Base-by-base conservation (phyloP, 352 stramenopile genomes). In the Pythium brassicae region DNA sequence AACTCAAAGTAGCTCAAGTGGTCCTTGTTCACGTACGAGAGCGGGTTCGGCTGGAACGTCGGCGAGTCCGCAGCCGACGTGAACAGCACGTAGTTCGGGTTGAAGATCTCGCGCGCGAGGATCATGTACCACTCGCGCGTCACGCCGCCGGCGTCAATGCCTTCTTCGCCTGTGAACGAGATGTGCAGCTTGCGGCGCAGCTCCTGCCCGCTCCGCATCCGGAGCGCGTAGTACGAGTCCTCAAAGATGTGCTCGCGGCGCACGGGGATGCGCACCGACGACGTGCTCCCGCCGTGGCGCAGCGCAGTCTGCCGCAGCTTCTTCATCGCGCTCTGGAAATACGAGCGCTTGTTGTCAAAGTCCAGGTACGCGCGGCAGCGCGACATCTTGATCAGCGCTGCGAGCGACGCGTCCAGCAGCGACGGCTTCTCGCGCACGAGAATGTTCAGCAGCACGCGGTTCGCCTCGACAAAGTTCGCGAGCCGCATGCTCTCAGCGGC, bases 21-120 rank as follows among this genome's bases (percentile, higher is more conserved):
- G 69, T 99, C 96, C 27, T 97, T 94, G 69, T 99, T 99, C 58
- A 99, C 97, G 61, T 94, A 98, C 51, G 95, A 99, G 35, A 99
- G 85, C 50, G 96, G 95, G 71, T 99, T 99, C 6, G 97, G 97
- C 69, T 99, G 97, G 74, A 99, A 99, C 10, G 97, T 99, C 48
- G 95, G 97, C 12, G 97, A 98, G 76, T 99, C 98, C 23, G 97
- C 96, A 4, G 97, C 97, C 20, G 96, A 98, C 43, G 96, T 99
- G 77, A 99, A 99, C 1, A 99, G 73, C 54, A 97, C 97, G 74
- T 99, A 99, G 70, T 99, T 99, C 48, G 97, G 96, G 72, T 99
- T 99, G 78, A 99, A 99, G 64, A 99, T 99, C 72, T 99, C 97
- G 62, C 98, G 97, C 4, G 97, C 95, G 29, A 99, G 71, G 71